Conservation (phyloP, 257 asterid species). For the Nicotiana otophora region DNA sequence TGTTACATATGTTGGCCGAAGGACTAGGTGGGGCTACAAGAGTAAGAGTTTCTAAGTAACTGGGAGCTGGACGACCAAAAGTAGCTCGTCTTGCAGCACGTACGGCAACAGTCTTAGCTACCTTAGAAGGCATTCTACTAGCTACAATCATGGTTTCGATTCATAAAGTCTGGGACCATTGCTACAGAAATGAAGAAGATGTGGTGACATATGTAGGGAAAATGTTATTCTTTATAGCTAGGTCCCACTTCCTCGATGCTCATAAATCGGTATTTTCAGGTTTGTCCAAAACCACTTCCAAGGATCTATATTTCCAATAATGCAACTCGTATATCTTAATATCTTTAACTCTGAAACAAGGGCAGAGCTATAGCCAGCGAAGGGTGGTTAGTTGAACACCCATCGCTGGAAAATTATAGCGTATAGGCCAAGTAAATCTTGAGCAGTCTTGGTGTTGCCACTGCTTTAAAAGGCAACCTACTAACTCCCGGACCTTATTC, state of each 20-base stretch:
- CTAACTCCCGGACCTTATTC: too few relatives aligned
- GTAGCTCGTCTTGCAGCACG: slow-evolving; percentile 50
- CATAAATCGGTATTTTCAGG: slow-evolving; percentile 33
- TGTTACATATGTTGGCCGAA: slow-evolving; percentile 63
- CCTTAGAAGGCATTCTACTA: slow-evolving; percentile 40
- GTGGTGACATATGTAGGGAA: slow-evolving; percentile 46
- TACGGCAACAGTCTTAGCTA: slow-evolving; percentile 45
- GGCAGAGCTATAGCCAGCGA: neutral
- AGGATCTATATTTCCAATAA: slow-evolving; percentile 22
- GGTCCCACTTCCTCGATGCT: slow-evolving; percentile 14
- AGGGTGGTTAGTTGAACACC: neutral
- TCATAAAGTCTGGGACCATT: slow-evolving; percentile 57
- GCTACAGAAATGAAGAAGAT: slow-evolving; percentile 43
- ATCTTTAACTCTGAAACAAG: neutral
- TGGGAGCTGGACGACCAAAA: slow-evolving; percentile 56
- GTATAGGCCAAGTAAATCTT: neutral
- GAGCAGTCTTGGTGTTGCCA: too few relatives aligned
- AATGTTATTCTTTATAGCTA: slow-evolving; percentile 54
- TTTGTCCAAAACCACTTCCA: neutral
- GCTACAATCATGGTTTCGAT: slow-evolving; percentile 37
- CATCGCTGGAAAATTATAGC: neutral
- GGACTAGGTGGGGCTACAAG: slow-evolving; percentile 70
- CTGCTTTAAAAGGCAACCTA: too few relatives aligned
- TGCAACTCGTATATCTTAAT: slow-evolving; percentile 22
- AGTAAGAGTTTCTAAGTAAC: slow-evolving; percentile 55